These are phyloP conservation scores for Lyophyllum decastes DNA, from an alignment of 768 basidiomycete species.

Conservation along the genomic window DNA sequence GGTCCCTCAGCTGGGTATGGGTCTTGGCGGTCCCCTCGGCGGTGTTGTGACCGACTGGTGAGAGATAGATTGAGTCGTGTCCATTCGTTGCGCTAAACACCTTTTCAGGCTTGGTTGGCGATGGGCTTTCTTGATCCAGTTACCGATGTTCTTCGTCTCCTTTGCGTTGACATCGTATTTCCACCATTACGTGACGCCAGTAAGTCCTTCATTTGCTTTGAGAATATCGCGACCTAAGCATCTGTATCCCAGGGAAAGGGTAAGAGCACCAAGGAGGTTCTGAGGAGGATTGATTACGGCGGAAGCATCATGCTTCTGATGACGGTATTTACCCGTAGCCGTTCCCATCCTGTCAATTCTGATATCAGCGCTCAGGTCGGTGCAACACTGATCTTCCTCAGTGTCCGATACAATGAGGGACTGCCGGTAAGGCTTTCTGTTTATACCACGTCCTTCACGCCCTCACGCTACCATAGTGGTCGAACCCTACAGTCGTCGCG, in stretches of 20 bases:
- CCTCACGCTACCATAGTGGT: constrained; percentile 46
- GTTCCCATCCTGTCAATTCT: neutral
- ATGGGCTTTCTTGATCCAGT: constrained; percentile 77
- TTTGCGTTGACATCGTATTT: constrained; percentile 58
- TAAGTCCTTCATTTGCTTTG: constrained; percentile 29
- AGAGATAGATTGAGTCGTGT: constrained; percentile 8
- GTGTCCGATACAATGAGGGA: constrained; percentile 69
- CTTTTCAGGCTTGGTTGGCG: constrained; percentile 70
- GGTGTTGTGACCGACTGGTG: constrained; percentile 74
- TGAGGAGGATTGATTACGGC: constrained; percentile 78
- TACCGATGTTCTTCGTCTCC: constrained; percentile 66
- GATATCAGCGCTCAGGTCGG: constrained; percentile 39
- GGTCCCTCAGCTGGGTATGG: constrained; percentile 61
- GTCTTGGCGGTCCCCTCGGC: constrained; percentile 76
- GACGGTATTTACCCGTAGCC: constrained; percentile 46
- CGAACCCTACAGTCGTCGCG: constrained; percentile 49
- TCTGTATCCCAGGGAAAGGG: constrained; percentile 57
- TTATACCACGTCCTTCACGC: neutral
- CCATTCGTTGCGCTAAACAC: neutral
- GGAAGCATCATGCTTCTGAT: constrained; percentile 65
- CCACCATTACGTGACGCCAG: constrained; percentile 72
- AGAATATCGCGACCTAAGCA: neutral
- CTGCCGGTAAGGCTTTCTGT: constrained; percentile 42
- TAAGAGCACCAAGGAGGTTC: constrained; percentile 61
- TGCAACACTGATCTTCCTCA: constrained; percentile 67